Conservation (phyloP, 768 basidiomycete species). For the Tricholoma furcatifolium region DNA sequence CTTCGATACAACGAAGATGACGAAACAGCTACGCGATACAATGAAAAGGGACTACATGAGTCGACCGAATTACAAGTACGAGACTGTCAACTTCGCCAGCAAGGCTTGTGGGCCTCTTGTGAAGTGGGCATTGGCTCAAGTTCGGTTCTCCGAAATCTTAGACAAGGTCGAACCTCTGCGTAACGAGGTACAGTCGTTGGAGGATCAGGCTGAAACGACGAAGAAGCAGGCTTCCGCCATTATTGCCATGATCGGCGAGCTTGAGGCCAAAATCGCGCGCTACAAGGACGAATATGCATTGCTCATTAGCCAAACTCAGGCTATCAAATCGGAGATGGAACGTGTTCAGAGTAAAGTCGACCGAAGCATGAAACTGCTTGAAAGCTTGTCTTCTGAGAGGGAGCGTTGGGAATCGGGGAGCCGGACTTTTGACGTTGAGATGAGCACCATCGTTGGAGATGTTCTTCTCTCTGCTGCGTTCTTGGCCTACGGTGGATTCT, state of each 20-base stretch:
- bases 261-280: constrained; percentile 86
- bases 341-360: constrained; percentile 96
- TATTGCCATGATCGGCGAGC: constrained; percentile 87
- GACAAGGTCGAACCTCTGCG: constrained; percentile 96
- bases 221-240: constrained; percentile 91
- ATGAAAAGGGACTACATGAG: constrained; percentile 95
- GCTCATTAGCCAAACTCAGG: constrained; percentile 94
- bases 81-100: constrained; percentile 91
- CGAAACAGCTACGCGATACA: constrained; percentile 78
- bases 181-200: constrained; percentile 91
- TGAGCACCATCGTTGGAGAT: constrained; percentile 98
- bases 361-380: constrained; percentile 92
- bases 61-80: constrained; percentile 90
- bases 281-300: constrained; percentile 98
- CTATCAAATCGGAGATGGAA: constrained; percentile 98
- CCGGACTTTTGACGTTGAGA: constrained; percentile 93
- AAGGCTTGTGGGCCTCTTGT: constrained; percentile 97
- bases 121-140: constrained; percentile 98
- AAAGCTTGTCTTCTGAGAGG: constrained; percentile 93
- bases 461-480: constrained; percentile 95
- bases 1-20: constrained; percentile 94
- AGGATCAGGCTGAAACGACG: constrained; percentile 91
- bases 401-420: constrained; percentile 94
- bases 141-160: constrained; percentile 94
- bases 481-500: constrained; percentile 96